Evolutionary conservation across 2,329 filamentous ascomycete genomes (phyloP).

Genomic region (Colletotrichum destructivum): DNA sequence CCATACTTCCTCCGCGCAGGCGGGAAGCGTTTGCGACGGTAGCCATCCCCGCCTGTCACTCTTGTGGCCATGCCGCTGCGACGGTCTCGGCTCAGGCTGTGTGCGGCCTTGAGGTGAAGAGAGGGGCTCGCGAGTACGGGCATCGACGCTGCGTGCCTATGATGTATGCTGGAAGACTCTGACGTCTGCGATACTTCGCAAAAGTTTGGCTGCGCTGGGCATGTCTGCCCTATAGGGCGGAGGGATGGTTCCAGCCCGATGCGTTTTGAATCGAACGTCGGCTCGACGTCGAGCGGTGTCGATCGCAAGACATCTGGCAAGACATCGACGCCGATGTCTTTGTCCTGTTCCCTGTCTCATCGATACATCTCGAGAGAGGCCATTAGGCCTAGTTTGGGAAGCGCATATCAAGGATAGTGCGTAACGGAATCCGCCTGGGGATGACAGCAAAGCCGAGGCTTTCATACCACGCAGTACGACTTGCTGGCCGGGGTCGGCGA

Average conservation of each 20-base stretch:
- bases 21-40: constrained; percentile 3
- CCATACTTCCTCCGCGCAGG: neutral
- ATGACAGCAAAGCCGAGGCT: neutral
- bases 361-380: neutral
- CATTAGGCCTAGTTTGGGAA: neutral
- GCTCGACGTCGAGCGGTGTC: neutral
- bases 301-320: neutral
- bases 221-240: neutral
- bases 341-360: neutral
- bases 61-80: too few relatives aligned
- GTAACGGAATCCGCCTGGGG: neutral
- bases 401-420: neutral
- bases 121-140: neutral
- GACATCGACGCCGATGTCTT: neutral
- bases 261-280: neutral
- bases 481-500: neutral
- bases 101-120: neutral
- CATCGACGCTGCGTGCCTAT: neutral
- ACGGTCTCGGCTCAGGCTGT: neutral
- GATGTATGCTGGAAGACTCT: neutral
- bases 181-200: too few relatives aligned
- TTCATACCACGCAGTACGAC: neutral
- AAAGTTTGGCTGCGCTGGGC: neutral
- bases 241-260: neutral
- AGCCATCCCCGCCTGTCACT: constrained; percentile 4